phyloP scores from a whole-genome alignment of 1,284 basidiomycete species.

The Peniophora sp. region DNA sequence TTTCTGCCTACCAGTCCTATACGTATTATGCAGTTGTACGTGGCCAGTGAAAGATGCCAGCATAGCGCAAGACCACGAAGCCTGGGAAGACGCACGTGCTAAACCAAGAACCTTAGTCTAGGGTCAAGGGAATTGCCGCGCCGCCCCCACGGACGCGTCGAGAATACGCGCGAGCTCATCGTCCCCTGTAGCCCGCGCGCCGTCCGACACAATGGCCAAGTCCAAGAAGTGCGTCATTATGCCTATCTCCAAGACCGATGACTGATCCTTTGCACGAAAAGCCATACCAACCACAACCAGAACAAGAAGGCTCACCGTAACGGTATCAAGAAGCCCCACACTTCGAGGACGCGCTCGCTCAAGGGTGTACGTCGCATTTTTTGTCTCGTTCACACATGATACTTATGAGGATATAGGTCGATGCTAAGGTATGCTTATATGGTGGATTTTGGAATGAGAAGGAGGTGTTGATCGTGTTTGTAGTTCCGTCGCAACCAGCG shows the following conservation, averaged over 20 bases:
- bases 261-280: conserved; percentile 20
- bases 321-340: conserved; percentile 83
- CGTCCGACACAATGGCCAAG: conserved; percentile 61
- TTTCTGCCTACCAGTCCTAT: too few relatives aligned
- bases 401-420: conserved; percentile 46
- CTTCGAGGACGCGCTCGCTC: conserved; percentile 74
- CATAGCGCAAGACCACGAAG: too few relatives aligned
- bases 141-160: too few relatives aligned
- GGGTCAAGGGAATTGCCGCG: too few relatives aligned
- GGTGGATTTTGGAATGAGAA: not conserved
- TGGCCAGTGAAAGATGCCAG: too few relatives aligned
- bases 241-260: conserved; percentile 1
- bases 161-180: too few relatives aligned
- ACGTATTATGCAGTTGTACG: too few relatives aligned
- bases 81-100: too few relatives aligned
- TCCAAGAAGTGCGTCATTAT: conserved; percentile 60
- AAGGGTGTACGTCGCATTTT: conserved; percentile 71
- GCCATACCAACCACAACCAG: conserved; percentile 93
- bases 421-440: conserved; percentile 62
- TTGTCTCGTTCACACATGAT: conserved; percentile 4
- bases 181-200: not conserved
- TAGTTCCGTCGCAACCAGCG: conserved; percentile 85
- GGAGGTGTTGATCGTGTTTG: conserved; percentile 10
- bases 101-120: too few relatives aligned
- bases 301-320: conserved; percentile 94